Evolutionary conservation across 2,329 filamentous ascomycete species (phyloP).

Genomic region (Geosmithia flava): DNA sequence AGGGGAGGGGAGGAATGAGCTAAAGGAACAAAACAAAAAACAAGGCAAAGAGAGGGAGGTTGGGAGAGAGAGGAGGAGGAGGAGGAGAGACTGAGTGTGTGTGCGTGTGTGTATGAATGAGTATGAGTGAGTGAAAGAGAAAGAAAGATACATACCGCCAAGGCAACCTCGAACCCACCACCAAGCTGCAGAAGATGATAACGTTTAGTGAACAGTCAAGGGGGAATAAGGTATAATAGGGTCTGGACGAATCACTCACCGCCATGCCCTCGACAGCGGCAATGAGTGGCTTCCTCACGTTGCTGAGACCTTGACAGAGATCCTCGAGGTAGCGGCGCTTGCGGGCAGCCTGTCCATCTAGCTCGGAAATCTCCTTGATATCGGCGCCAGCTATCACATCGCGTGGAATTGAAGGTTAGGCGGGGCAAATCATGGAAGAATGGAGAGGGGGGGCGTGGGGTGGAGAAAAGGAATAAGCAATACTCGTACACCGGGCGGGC

Average conservation of each 20-base stretch:
- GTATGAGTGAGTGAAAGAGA: not conserved
- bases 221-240: not conserved
- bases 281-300: constrained; percentile 30
- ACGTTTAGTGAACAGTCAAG: constrained; percentile 1
- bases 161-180: constrained; percentile 36
- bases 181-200: constrained; percentile 21
- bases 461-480: not conserved
- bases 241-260: constrained; percentile 18
- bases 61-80: too few relatives aligned
- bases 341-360: constrained; percentile 12
- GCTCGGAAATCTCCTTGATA: constrained; percentile 7
- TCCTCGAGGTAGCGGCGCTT: constrained; percentile 24
- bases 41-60: not conserved
- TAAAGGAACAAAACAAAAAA: not conserved
- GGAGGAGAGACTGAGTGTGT: too few relatives aligned
- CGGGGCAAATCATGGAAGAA: not conserved
- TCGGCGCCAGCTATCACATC: constrained; percentile 6
- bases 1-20: not conserved
- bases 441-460: not conserved
- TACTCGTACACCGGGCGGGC: not conserved
- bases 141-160: constrained; percentile 20
- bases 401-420: not conserved
- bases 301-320: constrained; percentile 20
- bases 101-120: too few relatives aligned
- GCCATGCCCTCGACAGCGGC: constrained; percentile 37